Percentiles rank a stretch among this genome's conserved stretches.
These are phyloP conservation scores for Mallotus repandus DNA, from an alignment of 441 rosid species.

Conservation along the genomic window DNA sequence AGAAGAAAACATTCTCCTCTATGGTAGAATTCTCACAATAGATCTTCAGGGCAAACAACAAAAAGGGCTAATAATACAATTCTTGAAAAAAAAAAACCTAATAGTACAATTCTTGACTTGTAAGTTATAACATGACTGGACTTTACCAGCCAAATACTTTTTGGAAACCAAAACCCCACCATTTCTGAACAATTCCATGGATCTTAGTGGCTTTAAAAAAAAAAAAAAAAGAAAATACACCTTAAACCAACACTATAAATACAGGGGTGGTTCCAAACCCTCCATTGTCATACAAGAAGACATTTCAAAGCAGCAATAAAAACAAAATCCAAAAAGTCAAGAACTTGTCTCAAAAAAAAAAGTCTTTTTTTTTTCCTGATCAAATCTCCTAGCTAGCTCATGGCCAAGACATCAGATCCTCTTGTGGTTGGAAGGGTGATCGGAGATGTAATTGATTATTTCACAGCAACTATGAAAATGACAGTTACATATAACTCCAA, in stretches of 20 bases:
- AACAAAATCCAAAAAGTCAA: neutral
- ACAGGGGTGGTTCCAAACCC: slow-evolving; percentile 19
- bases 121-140: neutral
- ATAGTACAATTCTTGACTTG: neutral
- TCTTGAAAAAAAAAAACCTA: no score
- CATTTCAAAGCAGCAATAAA: neutral
- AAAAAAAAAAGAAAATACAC: no score
- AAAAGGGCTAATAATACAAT: no score
- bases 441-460: slow-evolving; percentile 78
- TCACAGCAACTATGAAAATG: slow-evolving; percentile 61
- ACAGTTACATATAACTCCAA: slow-evolving; percentile 57
- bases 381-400: neutral
- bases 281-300: slow-evolving; percentile 10
- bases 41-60: no score
- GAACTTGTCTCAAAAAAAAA: neutral
- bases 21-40: no score
- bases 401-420: slow-evolving; percentile 64
- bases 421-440: slow-evolving; percentile 82
- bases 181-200: neutral
- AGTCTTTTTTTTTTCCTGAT: neutral
- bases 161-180: neutral
- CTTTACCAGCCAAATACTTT: neutral
- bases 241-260: slow-evolving; percentile 35
- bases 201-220: neutral
- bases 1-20: no score